Percentiles rank a stretch among this genome's conserved stretches.
phyloP scores from a whole-genome alignment of 2,329 filamentous ascomycete genomes.

The Neonectria faginata region DNA sequence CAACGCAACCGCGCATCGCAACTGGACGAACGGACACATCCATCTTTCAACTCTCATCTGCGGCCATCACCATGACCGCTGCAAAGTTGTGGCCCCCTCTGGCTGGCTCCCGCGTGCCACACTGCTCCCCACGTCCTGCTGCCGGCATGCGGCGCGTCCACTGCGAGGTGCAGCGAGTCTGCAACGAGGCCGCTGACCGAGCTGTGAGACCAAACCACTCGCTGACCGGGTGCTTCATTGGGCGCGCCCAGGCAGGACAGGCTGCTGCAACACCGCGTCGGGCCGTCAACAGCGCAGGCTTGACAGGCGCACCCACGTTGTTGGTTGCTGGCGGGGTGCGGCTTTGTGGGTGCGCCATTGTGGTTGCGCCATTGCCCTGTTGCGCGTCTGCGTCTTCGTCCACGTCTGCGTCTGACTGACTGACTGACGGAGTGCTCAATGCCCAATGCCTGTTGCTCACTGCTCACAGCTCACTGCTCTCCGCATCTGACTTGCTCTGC shows the following conservation, averaged over 20 bases:
- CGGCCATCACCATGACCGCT: constrained; percentile 9
- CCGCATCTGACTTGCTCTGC: not conserved
- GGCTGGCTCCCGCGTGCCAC: constrained; percentile 18
- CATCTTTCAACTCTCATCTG: constrained; percentile 17
- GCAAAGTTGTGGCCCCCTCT: constrained; percentile 29
- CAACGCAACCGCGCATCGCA: not conserved
- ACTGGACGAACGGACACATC: not conserved
- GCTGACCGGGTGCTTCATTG: constrained; percentile 21
- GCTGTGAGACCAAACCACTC: constrained; percentile 16
- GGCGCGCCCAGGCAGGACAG: not conserved
- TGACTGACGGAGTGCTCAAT: not conserved
- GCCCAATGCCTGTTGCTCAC: constrained; percentile 6
- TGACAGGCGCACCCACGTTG: constrained; percentile 11
- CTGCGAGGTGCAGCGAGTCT: not conserved
- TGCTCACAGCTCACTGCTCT: not conserved
- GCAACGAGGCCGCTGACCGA: constrained; percentile 9
- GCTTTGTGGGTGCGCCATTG: too few relatives aligned
- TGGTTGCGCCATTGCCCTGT: not conserved
- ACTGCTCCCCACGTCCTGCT: constrained; percentile 10
- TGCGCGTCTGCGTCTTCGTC: not conserved
- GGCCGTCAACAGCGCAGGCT: constrained; percentile 21
- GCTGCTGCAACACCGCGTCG: constrained; percentile 21
- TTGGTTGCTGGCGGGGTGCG: not conserved
- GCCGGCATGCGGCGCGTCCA: constrained; percentile 5
- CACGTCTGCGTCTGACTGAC: not conserved